phyloP scores from a whole-genome alignment of 2,329 filamentous ascomycete genomes.

The Sarocladiaceae sp. region DNA sequence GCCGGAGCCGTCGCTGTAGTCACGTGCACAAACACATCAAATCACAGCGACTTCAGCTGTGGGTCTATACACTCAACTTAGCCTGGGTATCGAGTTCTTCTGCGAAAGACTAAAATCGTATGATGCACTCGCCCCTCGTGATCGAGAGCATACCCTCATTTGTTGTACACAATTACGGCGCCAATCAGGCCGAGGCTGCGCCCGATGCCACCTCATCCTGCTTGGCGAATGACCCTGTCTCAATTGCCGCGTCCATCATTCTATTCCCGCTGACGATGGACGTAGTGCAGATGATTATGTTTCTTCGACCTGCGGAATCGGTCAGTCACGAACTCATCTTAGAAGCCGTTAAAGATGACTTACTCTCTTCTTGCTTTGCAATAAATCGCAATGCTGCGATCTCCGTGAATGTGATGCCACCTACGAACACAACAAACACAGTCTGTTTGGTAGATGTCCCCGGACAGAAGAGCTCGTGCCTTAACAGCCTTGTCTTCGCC shows the following conservation, averaged over 20 bases:
- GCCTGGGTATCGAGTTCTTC: constrained; percentile 5
- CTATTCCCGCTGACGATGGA: constrained; percentile 84
- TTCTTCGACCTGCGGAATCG: constrained; percentile 55
- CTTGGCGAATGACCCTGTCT: constrained; percentile 60
- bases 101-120: constrained; percentile 1
- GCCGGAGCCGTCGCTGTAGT: constrained; percentile 6
- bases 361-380: constrained; percentile 74
- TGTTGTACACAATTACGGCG: background rate
- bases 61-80: constrained; percentile 8
- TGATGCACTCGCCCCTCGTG: background rate
- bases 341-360: constrained; percentile 15
- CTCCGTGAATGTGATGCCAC: constrained; percentile 95
- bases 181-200: constrained; percentile 14
- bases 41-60: constrained; percentile 6
- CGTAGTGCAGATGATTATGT: constrained; percentile 89
- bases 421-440: constrained; percentile 93
- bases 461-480: constrained; percentile 76
- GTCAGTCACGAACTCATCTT: background rate
- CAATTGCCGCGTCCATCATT: constrained; percentile 82
- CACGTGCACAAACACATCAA: constrained; percentile 7
- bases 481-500: constrained; percentile 91
- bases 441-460: constrained; percentile 76
- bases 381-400: constrained; percentile 92
- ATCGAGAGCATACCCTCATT: background rate
- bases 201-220: constrained; percentile 21